Evolutionary conservation across 805 yeast genomes (phyloP), one percentile per base, ranked within the genome.

Genomic region (Nakazawaea molendinolei): DNA sequence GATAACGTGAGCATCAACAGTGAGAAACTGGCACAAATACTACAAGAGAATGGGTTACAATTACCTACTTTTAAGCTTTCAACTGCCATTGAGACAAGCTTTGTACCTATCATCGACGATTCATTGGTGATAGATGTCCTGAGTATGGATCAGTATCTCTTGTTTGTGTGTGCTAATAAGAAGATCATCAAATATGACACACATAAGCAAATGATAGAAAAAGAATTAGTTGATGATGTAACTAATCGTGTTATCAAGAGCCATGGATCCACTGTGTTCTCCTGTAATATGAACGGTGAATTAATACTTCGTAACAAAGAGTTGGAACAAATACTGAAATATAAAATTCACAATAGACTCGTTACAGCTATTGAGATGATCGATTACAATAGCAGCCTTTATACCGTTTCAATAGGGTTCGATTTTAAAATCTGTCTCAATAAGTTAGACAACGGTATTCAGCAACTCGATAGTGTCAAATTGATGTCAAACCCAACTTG

Each of bases 331-430:
- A 17, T 36, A 8, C 5, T 15, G 5, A 41, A 46, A 31, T 15
- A 38, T 3, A 53, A 56, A 38, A 28, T 60, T 9, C 64, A 60
- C 33, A 45, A 51, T 24, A 43, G 63, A 22, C 35, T 60, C 14
- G 46, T 59, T 5, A 50, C 60, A 1, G 42, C 46, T 5, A 30
- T 50, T 34, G 43, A 45, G 10, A 49, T 48, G 21, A 28, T 48
- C 3, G 25, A 39, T 5, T 42, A 31, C 22, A 23, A 35, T 1
- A 23, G 31, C 1, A 37, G 49, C 4, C 59, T 61, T 14, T 67
- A 62, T 44, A 45, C 79, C 15, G 60, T 70, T 8, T 69, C 83
- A 1, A 58, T 74, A 42, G 86, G 87, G 3, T 69, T 79, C 70
- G 89, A 81, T 53, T 56, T 61, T 35, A 50, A 49, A 16, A 36